These are phyloP conservation scores for Carex sylvatica DNA, from an alignment of 202 grass and related monocot species.

Conservation along the genomic window DNA sequence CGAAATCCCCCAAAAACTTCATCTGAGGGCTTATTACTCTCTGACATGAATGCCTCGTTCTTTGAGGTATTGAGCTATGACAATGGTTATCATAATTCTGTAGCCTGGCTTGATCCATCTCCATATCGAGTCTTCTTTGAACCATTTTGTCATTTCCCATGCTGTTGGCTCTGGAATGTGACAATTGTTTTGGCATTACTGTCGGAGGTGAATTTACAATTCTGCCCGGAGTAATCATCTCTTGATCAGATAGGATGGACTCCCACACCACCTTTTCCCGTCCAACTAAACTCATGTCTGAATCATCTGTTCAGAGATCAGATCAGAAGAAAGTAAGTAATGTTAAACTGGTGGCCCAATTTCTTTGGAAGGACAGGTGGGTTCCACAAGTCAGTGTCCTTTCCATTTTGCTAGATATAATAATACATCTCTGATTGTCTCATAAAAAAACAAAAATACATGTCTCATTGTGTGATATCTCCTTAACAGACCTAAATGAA, in stretches of 20 bases:
- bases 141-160: neutral
- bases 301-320: slow-evolving; percentile 25
- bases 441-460: neutral
- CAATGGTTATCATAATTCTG: neutral
- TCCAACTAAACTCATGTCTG: neutral
- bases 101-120: slow-evolving; percentile 5
- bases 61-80: neutral
- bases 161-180: neutral
- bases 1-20: slow-evolving; percentile 42
- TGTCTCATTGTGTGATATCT: neutral
- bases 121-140: slow-evolving; percentile 6
- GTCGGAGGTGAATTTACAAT: slow-evolving; percentile 4
- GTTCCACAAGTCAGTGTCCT: neutral
- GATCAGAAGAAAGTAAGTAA: neutral
- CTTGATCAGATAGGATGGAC: neutral
- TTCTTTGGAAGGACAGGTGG: neutral
- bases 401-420: neutral
- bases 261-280: neutral
- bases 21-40: slow-evolving; percentile 38
- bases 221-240: neutral
- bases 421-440: neutral
- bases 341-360: neutral
- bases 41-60: neutral
- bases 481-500: neutral
- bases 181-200: neutral